Conservation (phyloP, 2,329 filamentous ascomycete species). For the Ramichloridium luteum region DNA sequence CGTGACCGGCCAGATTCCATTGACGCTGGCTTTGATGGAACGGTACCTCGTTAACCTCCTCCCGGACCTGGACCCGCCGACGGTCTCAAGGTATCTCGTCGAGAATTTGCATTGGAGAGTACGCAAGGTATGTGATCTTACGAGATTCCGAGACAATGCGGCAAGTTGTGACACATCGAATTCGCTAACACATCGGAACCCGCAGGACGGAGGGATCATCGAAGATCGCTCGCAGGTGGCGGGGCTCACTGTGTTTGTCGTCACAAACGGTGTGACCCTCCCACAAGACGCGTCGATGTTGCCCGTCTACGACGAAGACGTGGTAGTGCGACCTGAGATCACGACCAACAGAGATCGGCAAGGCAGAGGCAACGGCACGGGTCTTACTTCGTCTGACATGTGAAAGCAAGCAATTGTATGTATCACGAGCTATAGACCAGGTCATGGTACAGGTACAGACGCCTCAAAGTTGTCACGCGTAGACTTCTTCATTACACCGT, state of each 20-base stretch:
- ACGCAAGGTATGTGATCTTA: not conserved
- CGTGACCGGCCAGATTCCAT: not conserved
- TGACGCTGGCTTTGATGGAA: constrained; percentile 1
- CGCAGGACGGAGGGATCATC: not conserved
- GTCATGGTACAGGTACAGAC: no score
- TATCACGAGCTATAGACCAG: no score
- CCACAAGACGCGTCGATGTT: not conserved
- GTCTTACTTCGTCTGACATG: no score
- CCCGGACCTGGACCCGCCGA: not conserved
- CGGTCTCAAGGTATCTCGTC: not conserved
- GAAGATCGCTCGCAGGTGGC: not conserved
- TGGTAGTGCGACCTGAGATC: not conserved
- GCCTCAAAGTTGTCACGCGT: no score
- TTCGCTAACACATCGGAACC: no score
- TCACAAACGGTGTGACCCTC: not conserved
- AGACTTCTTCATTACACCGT: no score
- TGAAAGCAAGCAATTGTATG: no score
- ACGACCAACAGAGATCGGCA: not conserved
- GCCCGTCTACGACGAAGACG: not conserved
- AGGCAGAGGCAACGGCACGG: not conserved
- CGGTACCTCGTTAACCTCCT: not conserved
- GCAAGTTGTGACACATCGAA: no score
- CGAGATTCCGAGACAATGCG: not conserved
- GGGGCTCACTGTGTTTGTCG: not conserved
- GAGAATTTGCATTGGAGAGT: not conserved